Conservation (phyloP, 148 eudicot genomes). For the Salicornia ramosissima region DNA sequence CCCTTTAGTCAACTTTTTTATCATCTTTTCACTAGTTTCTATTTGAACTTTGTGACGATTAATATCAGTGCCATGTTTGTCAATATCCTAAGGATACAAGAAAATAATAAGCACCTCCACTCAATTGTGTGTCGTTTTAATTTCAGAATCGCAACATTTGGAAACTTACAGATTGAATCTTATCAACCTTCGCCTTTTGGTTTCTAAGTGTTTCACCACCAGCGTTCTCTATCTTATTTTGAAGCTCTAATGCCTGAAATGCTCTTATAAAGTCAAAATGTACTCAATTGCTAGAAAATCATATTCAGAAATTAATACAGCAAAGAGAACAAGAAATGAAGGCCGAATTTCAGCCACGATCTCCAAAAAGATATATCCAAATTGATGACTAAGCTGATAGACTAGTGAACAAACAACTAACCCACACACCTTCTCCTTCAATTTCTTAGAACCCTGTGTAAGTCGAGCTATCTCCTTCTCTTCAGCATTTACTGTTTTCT, state of each 20-base stretch:
- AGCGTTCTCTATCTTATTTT: conserved; percentile 85
- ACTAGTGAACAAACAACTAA: not conserved
- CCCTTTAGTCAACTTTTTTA: conserved; percentile 67
- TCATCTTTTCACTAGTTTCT: conserved; percentile 82
- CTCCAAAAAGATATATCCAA: not conserved
- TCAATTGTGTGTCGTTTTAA: not conserved
- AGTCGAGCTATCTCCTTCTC: conserved; percentile 70
- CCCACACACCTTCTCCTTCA: conserved; percentile 71
- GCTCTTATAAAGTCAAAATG: not conserved
- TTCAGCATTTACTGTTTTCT: conserved; percentile 48
- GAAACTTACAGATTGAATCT: conserved; percentile 81
- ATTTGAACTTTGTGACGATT: conserved; percentile 90
- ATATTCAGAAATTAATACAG: not conserved
- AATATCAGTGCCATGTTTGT: conserved; percentile 74
- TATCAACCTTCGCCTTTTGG: conserved; percentile 69
- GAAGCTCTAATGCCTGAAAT: conserved; percentile 71
- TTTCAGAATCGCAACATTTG: not conserved
- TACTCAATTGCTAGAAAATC: not conserved
- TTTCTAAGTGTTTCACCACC: conserved; percentile 82
- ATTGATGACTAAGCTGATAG: not conserved
- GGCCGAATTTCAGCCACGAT: not conserved
- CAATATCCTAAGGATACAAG: conserved; percentile 57
- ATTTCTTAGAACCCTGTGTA: conserved; percentile 56
- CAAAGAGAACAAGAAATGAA: not conserved
- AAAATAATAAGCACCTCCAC: conserved; percentile 1